Base-by-base conservation (phyloP, 2,329 filamentous ascomycete species). In the Didymella segeticola region DNA sequence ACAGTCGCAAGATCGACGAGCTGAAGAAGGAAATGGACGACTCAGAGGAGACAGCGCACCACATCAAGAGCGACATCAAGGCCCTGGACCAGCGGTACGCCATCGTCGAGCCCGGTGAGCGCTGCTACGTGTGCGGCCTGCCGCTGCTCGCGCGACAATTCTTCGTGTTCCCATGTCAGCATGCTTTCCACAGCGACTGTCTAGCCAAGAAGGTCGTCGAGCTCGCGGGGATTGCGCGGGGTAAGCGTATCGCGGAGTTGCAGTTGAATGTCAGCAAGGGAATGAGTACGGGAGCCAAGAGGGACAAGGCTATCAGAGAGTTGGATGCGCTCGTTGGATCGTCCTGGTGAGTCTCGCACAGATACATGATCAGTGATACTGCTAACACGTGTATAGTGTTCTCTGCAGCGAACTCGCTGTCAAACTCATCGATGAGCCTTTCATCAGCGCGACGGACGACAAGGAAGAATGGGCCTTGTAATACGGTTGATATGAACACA, bases 81-180 rank as follows among this genome's bases (percentile, higher is more conserved):
- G 86, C 88, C 0, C 82, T 99, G 3, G 92, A 96, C 70, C 86
- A 89, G 57, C 86, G 95, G 3, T 99, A 98, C 70, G 95, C 93
- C 1, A 96, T 99, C 58, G 95, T 99, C 6, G 93, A 97, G 72
- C 93, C 95, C 0, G 95, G 95, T 0, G 95, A 99, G 79, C 88
- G 91, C 71, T 99, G 95, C 75, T 96, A 93, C 77, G 86, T 89
- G 2, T 99, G 95, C 70, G 86, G 87, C 0, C 77, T 98, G 50
- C 95, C 95, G 9, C 78, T 99, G 47, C 82, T 99, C 14, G 93
- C 90, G 69, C 80, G 93, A 47, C 93, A 97, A 67, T 99, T 99
- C 77, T 99, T 98, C 65, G 95, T 99, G 15, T 99, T 99, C 63
- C 95, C 95, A 0, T 99, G 95, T 75, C 95, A 99, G 79, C 95